Evolutionary conservation across 371 early-diverging fungal species (phyloP), one percentile per base, ranked within the genome.

Genomic region (Mucor racemosus): DNA sequence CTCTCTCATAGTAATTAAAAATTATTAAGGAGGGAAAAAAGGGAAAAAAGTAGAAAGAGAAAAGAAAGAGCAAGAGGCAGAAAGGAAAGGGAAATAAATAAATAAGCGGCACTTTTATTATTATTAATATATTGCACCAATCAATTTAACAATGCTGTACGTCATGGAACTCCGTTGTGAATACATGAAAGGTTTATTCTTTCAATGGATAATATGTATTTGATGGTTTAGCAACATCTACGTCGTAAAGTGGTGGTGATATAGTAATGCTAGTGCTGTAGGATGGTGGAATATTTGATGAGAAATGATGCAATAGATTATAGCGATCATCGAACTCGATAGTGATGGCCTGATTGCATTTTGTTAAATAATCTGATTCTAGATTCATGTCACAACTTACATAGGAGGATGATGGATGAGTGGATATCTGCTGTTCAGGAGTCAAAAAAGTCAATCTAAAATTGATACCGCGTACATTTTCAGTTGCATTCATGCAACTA

Each of bases 391-490:
- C 31, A 36, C 42, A 21, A 67, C 76, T 78, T 74, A 70, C 79
- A 74, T 78, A 78, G 48, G 34, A 64, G 31, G 66, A 62, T 15
- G 70, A 64, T 46, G 65, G 68, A 11, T 65, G 35, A 53, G 65
- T 48, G 34, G 68, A 54, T 19, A 62, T n/a, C 26, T 66, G 62
- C 7, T 71, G 69, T 21, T 77, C 77, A 66, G 75, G 67, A 53
- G 76, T 61, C 35, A 70, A 60, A 40, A 67, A 74, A 42, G 62
- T 64, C 34, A 80, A 58, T 41, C 76, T 76, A 58, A 74, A 77
- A 53, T 80, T 80, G 41, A 80, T 80, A 31, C 80, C 80, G 31
- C 80, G 76, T 17, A 80, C 78, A 75, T 80, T 80, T 73, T 80
- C 80, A n/a, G 78, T 80, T 9, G 78, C 80, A 67, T 80, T 80